Evolutionary conservation across 1,284 basidiomycete genomes (phyloP).

Genomic region (Tremellales sp.): DNA sequence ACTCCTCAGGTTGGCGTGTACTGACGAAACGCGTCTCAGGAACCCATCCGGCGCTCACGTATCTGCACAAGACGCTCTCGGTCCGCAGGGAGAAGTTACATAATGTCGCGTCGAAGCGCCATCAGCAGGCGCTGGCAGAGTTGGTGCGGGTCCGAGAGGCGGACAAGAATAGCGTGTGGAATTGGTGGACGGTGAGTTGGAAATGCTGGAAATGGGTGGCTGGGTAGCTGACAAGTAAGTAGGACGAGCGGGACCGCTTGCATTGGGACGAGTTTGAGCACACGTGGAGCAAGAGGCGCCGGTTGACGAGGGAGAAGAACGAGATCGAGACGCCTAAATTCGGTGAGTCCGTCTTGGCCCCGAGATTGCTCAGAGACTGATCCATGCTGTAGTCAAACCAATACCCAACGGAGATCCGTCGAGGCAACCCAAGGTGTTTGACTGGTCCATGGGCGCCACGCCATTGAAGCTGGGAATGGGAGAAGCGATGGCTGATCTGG

Average conservation of each 20-base stretch:
- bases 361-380: not conserved
- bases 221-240: no score
- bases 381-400: constrained; percentile 25
- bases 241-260: constrained; percentile 45
- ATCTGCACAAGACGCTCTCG: constrained; percentile 47
- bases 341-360: constrained; percentile 24
- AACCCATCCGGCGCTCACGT: constrained; percentile 53
- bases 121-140: constrained; percentile 48
- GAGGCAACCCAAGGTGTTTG: constrained; percentile 20
- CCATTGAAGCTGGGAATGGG: constrained; percentile 27
- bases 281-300: constrained; percentile 52
- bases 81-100: constrained; percentile 41
- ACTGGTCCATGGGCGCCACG: constrained; percentile 41
- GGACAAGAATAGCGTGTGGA: constrained; percentile 50
- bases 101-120: constrained; percentile 40
- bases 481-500: constrained; percentile 38
- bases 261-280: constrained; percentile 53
- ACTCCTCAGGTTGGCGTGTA: not conserved
- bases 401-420: constrained; percentile 31
- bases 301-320: constrained; percentile 54
- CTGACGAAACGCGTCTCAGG: constrained; percentile 30
- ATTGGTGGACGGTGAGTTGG: constrained; percentile 52
- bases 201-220: no score
- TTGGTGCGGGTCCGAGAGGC: constrained; percentile 47
- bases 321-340: constrained; percentile 52